Evolutionary conservation across 176 grass and related monocot genomes (phyloP).

Genomic region (Triticum monococcum): DNA sequence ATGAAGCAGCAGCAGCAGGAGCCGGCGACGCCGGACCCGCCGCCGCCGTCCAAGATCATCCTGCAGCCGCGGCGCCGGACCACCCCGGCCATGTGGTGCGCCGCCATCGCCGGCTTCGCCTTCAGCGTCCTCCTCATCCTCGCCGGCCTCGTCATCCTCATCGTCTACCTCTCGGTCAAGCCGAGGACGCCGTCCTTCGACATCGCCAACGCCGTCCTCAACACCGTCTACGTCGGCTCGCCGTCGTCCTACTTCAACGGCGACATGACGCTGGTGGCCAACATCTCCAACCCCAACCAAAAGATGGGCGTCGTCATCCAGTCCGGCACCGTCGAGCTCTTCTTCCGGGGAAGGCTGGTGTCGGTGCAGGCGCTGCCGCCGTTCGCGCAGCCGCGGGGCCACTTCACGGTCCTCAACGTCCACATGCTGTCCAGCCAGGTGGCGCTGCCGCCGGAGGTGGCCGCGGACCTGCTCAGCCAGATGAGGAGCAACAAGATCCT

Average conservation of each 20-base stretch:
- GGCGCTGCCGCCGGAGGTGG: slow-evolving; percentile 60
- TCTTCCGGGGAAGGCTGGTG: slow-evolving; percentile 71
- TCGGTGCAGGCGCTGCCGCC: slow-evolving; percentile 62
- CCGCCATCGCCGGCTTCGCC: slow-evolving; percentile 68
- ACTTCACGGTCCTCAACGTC: slow-evolving; percentile 52
- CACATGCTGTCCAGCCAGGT: slow-evolving; percentile 91
- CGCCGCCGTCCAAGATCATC: slow-evolving; percentile 27
- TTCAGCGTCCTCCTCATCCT: slow-evolving; percentile 85
- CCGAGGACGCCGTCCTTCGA: slow-evolving; percentile 67
- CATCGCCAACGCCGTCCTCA: slow-evolving; percentile 59
- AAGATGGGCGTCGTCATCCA: slow-evolving; percentile 65
- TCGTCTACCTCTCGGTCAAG: slow-evolving; percentile 71
- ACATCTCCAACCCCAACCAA: slow-evolving; percentile 92
- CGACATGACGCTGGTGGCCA: slow-evolving; percentile 73
- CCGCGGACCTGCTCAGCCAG: slow-evolving; percentile 59
- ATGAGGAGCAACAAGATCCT: slow-evolving; percentile 66
- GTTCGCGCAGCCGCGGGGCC: slow-evolving; percentile 51
- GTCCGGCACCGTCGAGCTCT: slow-evolving; percentile 59
- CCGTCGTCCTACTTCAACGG: slow-evolving; percentile 64
- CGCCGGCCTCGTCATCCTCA: slow-evolving; percentile 60
- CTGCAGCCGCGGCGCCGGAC: slow-evolving; percentile 49
- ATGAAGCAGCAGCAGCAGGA: slow-evolving; percentile 33
- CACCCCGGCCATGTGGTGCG: slow-evolving; percentile 73
- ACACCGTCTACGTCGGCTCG: slow-evolving; percentile 67
- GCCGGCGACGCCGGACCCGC: no score